A percentile compares a stretch with the other conserved stretches of the same genome.
Evolutionary conservation across 2,329 filamentous ascomycete species (phyloP).

Genomic region (Periconia sp.): DNA sequence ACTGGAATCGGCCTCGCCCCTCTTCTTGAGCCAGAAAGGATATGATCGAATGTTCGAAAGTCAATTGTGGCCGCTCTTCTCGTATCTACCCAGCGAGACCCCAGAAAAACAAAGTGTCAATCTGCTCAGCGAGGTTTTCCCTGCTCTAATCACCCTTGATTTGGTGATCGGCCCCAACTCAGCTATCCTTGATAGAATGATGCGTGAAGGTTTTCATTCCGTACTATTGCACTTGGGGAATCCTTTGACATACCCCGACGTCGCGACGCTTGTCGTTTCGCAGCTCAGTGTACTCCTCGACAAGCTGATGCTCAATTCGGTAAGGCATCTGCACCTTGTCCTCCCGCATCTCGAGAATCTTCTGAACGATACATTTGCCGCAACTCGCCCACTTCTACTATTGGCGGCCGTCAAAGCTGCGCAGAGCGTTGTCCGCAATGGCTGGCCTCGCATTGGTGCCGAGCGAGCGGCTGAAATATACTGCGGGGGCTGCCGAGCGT

Average conservation of each 20-base stretch:
- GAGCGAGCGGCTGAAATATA: slow-evolving; percentile 1
- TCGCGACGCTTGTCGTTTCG: slow-evolving; percentile 63
- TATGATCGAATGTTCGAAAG: slow-evolving; percentile 73
- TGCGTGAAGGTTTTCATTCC: slow-evolving; percentile 51
- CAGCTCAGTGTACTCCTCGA: slow-evolving; percentile 59
- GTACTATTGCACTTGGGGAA: slow-evolving; percentile 61
- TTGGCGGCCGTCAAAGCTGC: background rate
- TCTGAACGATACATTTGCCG: slow-evolving; percentile 59
- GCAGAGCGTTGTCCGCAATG: slow-evolving; percentile 1
- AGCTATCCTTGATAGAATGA: slow-evolving; percentile 51
- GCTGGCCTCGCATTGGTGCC: slow-evolving; percentile 1
- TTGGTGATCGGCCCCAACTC: slow-evolving; percentile 18
- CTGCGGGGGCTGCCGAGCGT: background rate
- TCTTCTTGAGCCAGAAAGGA: slow-evolving; percentile 66
- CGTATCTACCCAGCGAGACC: slow-evolving; percentile 78
- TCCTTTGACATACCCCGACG: slow-evolving; percentile 57
- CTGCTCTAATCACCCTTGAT: slow-evolving; percentile 66
- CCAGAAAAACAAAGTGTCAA: slow-evolving; percentile 71
- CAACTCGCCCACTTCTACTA: background rate
- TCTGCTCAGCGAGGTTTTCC: slow-evolving; percentile 70
- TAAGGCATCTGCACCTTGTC: slow-evolving; percentile 73
- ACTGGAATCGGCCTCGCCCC: slow-evolving; percentile 59
- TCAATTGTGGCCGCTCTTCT: slow-evolving; percentile 72
- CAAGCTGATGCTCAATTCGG: slow-evolving; percentile 65
- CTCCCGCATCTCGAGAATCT: slow-evolving; percentile 70